Base-by-base conservation (phyloP, 2,329 filamentous ascomycete genomes). In the Diplodia sapinea region DNA sequence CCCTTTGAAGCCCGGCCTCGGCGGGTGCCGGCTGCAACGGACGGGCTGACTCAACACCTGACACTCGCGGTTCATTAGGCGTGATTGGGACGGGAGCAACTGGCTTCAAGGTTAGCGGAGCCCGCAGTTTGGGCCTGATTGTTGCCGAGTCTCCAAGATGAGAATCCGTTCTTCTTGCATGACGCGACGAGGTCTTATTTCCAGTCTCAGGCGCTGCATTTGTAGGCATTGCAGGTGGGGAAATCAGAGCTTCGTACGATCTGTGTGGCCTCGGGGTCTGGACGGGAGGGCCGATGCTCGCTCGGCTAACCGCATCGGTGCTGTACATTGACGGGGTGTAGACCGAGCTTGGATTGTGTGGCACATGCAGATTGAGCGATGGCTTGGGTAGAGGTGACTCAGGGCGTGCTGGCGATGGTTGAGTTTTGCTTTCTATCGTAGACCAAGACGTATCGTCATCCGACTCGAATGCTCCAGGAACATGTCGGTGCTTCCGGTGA, bases 381-480 rank as follows among this genome's bases (percentile, higher is more conserved):
- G 47, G 50, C 4, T 40, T 55, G 13, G 17, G 20, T 15, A 31
- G 15, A 23, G n/a, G 50, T 15, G 20, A 20, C 33, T 38, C 31
- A 23, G 50, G 36, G 12, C 23, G 31, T 15, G 31, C 13, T 26
- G 47, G 29, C 11, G 59, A 63, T 17, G 62, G 17, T 6, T 36
- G 23, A 13, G 15, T n/a, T 17, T 65, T 43, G 50, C 36, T 55
- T 38, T 49, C 26, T 31, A 38, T 17, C 17, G 29, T 23, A 20
- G 59, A 51, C 40, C 43, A 65, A 31, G 61, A 57, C 4, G 52
- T 13, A 38, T 31, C 61, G 26, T 51, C 40, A 26, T 67, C 64
- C 5, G 68, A 69, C 15, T 40, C 36, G 26, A 68, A 69, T 8
- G 31, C 66, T 2, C 68, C 68, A 7, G 68, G 68, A 15, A 69